These are phyloP conservation scores for Aspergillus tubingensis DNA, from an alignment of 2,329 filamentous ascomycete genomes.

Conservation along the genomic window DNA sequence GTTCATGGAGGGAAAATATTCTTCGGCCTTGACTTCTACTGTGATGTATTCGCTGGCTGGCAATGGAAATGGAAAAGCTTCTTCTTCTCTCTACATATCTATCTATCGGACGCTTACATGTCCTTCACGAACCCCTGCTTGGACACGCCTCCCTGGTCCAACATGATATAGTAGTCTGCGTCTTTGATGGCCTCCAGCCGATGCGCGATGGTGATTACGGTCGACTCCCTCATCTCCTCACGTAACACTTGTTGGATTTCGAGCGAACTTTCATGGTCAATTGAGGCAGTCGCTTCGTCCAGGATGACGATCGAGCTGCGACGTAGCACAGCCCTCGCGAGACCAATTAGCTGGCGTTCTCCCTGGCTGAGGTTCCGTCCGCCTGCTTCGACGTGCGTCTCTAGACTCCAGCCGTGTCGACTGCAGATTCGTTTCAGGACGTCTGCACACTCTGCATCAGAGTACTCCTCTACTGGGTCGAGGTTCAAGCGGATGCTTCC, in stretches of 20 bases:
- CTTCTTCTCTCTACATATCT: not conserved
- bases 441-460: conserved; percentile 55
- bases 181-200: conserved; percentile 62
- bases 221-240: conserved; percentile 45
- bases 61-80: not conserved
- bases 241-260: conserved; percentile 42
- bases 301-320: conserved; percentile 64
- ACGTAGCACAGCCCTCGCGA: conserved; percentile 63
- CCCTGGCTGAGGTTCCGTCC: conserved; percentile 66
- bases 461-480: conserved; percentile 61
- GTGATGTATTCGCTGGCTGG: not conserved
- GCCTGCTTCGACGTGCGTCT: conserved; percentile 60
- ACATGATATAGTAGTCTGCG: conserved; percentile 57
- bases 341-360: conserved; percentile 65
- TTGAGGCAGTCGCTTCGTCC: conserved; percentile 67
- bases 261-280: conserved; percentile 63
- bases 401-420: conserved; percentile 58
- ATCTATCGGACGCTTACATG: conserved; percentile 12
- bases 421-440: conserved; percentile 58
- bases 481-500: conserved; percentile 64
- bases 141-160: conserved; percentile 53
- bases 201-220: conserved; percentile 68
- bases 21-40: too few species aligned
- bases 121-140: conserved; percentile 33
- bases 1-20: too few species aligned